These are phyloP conservation scores for Xylaria multiplex DNA, from an alignment of 2,329 filamentous ascomycete genomes.

Conservation along the genomic window DNA sequence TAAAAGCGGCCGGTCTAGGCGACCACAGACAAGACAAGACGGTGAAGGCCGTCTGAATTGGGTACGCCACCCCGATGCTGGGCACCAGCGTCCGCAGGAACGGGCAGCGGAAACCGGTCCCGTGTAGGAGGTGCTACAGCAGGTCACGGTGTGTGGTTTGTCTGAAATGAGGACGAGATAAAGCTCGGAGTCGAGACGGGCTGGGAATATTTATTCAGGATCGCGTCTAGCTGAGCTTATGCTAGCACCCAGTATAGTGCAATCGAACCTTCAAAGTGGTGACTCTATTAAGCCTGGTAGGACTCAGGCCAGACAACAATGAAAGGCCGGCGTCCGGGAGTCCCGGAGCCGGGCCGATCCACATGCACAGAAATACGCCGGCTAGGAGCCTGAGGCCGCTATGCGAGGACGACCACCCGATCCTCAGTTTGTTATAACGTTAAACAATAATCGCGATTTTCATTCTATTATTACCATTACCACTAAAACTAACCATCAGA, in stretches of 20 bases:
- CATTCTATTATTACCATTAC: constrained; percentile 11
- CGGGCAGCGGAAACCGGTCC: too few relatives aligned
- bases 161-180: not conserved
- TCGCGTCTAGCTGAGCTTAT: constrained; percentile 8
- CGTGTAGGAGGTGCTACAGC: not conserved
- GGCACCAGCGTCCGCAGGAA: too few relatives aligned
- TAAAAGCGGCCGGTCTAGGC: too few relatives aligned
- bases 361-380: constrained; percentile 11
- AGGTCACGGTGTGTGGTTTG: not conserved
- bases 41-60: too few relatives aligned
- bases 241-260: not conserved
- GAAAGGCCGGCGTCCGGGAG: constrained; percentile 8
- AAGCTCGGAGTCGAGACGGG: not conserved
- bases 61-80: too few relatives aligned
- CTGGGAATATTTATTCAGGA: not conserved
- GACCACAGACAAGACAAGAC: too few relatives aligned
- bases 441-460: constrained; percentile 13
- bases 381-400: constrained; percentile 15
- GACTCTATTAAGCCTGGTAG: not conserved
- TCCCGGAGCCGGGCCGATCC: constrained; percentile 6
- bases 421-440: constrained; percentile 18
- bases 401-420: constrained; percentile 7
- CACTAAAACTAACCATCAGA: constrained; percentile 12
- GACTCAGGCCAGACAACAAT: constrained; percentile 7
- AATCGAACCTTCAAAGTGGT: constrained; percentile 6